phyloP scores from a whole-genome alignment of 768 basidiomycete species.

The Leccinum rimulosum region DNA sequence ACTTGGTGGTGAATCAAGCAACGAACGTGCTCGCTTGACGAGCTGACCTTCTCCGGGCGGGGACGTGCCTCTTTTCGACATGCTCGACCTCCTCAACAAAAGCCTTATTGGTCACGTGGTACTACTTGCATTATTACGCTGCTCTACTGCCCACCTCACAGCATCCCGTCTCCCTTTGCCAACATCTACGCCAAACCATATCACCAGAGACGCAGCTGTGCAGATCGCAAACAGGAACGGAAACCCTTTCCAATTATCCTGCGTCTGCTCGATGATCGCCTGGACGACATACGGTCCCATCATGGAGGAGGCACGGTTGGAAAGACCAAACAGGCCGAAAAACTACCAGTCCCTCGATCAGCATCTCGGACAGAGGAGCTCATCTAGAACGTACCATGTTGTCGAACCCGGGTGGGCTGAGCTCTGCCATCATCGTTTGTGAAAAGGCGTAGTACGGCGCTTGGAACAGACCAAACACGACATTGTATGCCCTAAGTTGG shows the following conservation, averaged over 20 bases:
- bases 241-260: conserved; percentile 81
- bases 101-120: not conserved
- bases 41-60: conserved; percentile 52
- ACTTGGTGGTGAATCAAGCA: not conserved
- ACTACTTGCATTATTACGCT: conserved; percentile 10
- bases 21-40: conserved; percentile 58
- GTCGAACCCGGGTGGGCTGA: conserved; percentile 84
- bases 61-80: conserved; percentile 73
- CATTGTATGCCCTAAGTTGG: conserved; percentile 64
- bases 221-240: conserved; percentile 81
- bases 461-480: conserved; percentile 79
- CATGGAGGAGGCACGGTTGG: conserved; percentile 83
- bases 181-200: conserved; percentile 75
- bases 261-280: conserved; percentile 70
- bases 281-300: conserved; percentile 85
- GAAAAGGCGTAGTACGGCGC: conserved; percentile 87
- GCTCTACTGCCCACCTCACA: conserved; percentile 47
- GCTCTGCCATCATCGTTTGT: conserved; percentile 87
- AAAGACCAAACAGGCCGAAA: conserved; percentile 84
- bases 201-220: conserved; percentile 59
- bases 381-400: conserved; percentile 51
- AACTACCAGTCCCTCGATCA: conserved; percentile 44
- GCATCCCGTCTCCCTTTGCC: conserved; percentile 62
- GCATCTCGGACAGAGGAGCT: not conserved
- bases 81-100: conserved; percentile 22